These are phyloP conservation scores for Metschnikowia colocasiae DNA, from an alignment of 805 yeast genomes.

Conservation along the genomic window DNA sequence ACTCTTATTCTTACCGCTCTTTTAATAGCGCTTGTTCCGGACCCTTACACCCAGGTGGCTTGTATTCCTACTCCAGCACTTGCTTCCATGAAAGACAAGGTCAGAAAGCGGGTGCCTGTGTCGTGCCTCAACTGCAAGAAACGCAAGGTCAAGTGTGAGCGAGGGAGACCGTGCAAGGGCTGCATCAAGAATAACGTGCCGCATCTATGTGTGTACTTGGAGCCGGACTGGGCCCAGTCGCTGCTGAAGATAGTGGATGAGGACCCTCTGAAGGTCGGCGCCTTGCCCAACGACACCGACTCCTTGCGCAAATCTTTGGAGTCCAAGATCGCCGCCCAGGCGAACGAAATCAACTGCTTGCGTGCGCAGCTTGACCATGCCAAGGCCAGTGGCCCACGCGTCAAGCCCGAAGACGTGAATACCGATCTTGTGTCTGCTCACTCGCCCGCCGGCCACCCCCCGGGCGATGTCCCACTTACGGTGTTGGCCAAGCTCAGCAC, in stretches of 20 bases:
- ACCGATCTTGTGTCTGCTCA: not conserved
- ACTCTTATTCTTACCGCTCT: too few relatives aligned
- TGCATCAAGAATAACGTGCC: slow-evolving; percentile 39
- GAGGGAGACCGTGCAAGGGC: slow-evolving; percentile 40
- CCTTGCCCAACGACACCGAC: not conserved
- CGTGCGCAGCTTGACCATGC: slow-evolving; percentile 11
- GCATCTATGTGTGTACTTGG: slow-evolving; percentile 38
- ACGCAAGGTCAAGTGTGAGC: slow-evolving; percentile 44
- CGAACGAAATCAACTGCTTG: slow-evolving; percentile 10
- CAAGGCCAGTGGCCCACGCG: not conserved
- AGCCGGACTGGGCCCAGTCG: slow-evolving; percentile 35
- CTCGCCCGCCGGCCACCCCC: not conserved
- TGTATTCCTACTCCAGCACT: not conserved
- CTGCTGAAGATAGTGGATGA: slow-evolving; percentile 7
- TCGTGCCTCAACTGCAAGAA: slow-evolving; percentile 40
- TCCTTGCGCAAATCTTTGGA: slow-evolving; percentile 4
- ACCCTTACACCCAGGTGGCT: not conserved
- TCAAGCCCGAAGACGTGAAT: not conserved
- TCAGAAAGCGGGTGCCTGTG: slow-evolving; percentile 37
- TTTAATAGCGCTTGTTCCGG: too few relatives aligned
- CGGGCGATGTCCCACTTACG: slow-evolving; percentile 9
- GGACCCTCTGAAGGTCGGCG: not conserved
- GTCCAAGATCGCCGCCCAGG: slow-evolving; percentile 9
- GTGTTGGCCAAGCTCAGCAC: slow-evolving; percentile 25
- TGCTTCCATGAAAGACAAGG: slow-evolving; percentile 7